Evolutionary conservation across 352 stramenopile genomes (phyloP), one percentile per base, ranked within the genome.

Genomic region (Phytophthora cactorum): DNA sequence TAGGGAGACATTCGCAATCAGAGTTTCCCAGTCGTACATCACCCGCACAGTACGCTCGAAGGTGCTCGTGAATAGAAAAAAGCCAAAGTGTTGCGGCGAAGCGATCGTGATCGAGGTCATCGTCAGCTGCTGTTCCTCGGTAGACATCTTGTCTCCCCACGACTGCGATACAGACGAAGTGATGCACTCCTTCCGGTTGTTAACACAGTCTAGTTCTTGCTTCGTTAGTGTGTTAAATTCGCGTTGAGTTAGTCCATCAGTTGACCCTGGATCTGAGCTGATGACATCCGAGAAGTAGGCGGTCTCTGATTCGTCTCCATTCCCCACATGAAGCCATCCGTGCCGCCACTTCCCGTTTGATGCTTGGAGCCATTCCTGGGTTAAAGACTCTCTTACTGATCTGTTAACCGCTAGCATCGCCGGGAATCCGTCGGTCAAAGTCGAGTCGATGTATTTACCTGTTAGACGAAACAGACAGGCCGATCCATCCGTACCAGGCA

Each of bases 1-100:
- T 27, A 88, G 43, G 2, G 72, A 84, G 0, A 79, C 46, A 46
- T 85, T 90, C 5, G 75, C 61, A 44, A 90, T 77, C 4, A 86
- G 25, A 22, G 65, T 77, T 61, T 85, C 75, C 63, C 77, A 76
- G 44, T 75, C 72, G 57, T 86, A 90, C 0, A 72, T 39, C 44
- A 66, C 79, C 10, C 36, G 44, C 32, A 81, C 60, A 0, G 60
- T 63, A 14, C 51, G 62, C 2, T 36, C 39, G 0, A 51, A 55
- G 0, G 8, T 22, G 12, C 31, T 55, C 2, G 71, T 67, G 32
- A 78, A 79, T 0, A 77, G 34, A 43, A 86, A 89, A 12, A 89
- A 70, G 0, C 78, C 77, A 36, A 70, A 60, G 25, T 77, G 69
- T 15, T 67, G 43, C 25, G 60, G 63, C 17, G 79, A 79, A 25